Base-by-base conservation (phyloP, 805 yeast species). In the Lipomyces yamanashiensis region DNA sequence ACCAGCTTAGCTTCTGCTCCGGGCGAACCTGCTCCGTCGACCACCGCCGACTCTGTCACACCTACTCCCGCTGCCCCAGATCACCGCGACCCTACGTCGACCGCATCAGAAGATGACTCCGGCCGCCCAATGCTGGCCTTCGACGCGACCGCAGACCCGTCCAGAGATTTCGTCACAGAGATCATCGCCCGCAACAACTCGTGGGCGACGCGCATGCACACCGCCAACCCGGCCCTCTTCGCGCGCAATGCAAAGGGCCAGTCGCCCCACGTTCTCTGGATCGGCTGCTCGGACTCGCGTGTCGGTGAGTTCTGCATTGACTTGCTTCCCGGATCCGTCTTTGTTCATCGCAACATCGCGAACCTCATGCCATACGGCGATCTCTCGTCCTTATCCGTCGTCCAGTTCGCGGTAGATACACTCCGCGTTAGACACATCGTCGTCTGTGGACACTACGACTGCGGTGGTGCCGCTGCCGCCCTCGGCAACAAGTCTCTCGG, bases 241-340 rank as follows among this genome's bases (percentile, higher is more conserved):
- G 84, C 84, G 45, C 70, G 77, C 65, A 90, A 90, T 71, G 92
- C 87, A 1, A 79, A 84, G 71, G 97, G 97, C 57, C 98, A 92
- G 77, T 74, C 84, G n/a, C 98, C 98, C 19, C 95, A 90, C 76
- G 90, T 97, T 3, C 78, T 93, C 54, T 92, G 97, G 92, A 88
- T 92, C 64, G 96, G 97, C 2, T 92, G 98, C 74, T 87, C 96
- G 2, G 98, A 92, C 75, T 90, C 97, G 1, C 85, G 98, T 71
- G 88, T 90, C 62, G 89, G 92, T 68, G 98, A 92, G 74, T 80
- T 82, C 49, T 85, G 90, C 60, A 80, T 91, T 33, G 86, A 83
- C 55, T 85, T 91, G n/a, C 78, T 85, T 28, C 97, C 97, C 0
- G 98, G 98, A 57, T 97, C 92, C 75, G 84, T 91, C 7, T 92